Percentiles rank a stretch among this genome's conserved stretches.
These are phyloP conservation scores for Wallemia mellicola DNA, from an alignment of 1,284 basidiomycete species.

Conservation along the genomic window DNA sequence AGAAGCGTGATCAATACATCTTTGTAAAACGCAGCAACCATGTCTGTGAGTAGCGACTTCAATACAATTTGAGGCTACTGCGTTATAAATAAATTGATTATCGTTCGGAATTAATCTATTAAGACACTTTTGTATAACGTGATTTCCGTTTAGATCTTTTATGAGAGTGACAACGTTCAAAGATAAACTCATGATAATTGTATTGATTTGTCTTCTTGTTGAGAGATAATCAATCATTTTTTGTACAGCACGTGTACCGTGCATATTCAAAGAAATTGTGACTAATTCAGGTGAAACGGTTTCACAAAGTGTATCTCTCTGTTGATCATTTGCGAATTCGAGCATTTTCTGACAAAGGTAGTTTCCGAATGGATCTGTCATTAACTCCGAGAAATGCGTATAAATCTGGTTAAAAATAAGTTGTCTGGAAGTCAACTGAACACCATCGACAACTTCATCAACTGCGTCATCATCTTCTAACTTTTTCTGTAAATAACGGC, in stretches of 20 bases:
- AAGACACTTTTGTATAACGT: conserved; percentile 97
- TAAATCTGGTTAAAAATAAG: conserved; percentile 99
- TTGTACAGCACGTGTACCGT: conserved; percentile 94
- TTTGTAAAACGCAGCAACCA: conserved; percentile 91
- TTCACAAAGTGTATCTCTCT: conserved; percentile 87
- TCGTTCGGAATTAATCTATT: conserved; percentile 94
- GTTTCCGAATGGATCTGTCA: conserved; percentile 99
- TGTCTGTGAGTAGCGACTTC: conserved; percentile 98
- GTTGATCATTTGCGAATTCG: conserved; percentile 92
- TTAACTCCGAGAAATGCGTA: conserved; percentile 86
- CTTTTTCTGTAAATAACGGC: conserved; percentile 95
- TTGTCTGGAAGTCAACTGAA: conserved; percentile 26
- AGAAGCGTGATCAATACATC: conserved; percentile 94
- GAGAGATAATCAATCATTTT: conserved; percentile 99
- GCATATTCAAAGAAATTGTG: conserved; percentile 97
- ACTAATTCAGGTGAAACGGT: conserved; percentile 91
- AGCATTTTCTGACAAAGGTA: conserved; percentile 96
- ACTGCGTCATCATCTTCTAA: conserved; percentile 79
- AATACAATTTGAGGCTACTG: conserved; percentile 91
- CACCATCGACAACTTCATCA: conserved; percentile 19
- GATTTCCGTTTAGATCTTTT: conserved; percentile 98
- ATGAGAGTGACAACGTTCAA: conserved; percentile 95
- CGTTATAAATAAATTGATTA: conserved; percentile 99
- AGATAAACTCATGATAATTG: conserved; percentile 84
- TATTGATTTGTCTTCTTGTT: conserved; percentile 63